Base-by-base conservation (phyloP, 2,329 filamentous ascomycete species). In the Tolypocladium album region DNA sequence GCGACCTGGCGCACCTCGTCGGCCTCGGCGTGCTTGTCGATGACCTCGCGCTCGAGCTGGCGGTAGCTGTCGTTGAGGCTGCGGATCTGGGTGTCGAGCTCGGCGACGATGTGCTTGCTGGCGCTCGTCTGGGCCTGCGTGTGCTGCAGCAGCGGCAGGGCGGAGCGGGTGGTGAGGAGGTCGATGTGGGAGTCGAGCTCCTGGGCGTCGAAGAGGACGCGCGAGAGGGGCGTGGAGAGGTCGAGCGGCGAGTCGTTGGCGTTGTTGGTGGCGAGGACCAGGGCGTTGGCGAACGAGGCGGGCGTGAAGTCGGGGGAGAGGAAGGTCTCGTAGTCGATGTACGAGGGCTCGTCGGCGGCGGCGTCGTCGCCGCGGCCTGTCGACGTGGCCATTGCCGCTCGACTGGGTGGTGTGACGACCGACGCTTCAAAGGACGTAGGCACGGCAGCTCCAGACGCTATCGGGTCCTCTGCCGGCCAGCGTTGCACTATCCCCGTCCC, bases 141-240 rank as follows among this genome's bases (percentile, higher is more conserved):
- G 73, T 97, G 83, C 38, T 86, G 78, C 24, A 99, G 82, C 36
- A 99, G 80, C 0, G 92, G 89, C 0, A 93, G 77, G 3, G 94
- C 92, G 36, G 88, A 89, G 64, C 89, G 87, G 2, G 92, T 94
- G 7, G 93, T 95, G 47, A 97, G 82, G 4, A 85, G 83, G 72
- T 99, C 91, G 64, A 99, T 96, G 71, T 96, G 92, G 0, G 92
- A 96, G 75, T 97, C 93, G 65, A 99, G 88, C 75, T 97, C 94
- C 71, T 97, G 94, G 3, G 94, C 88, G 74, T 99, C 94, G 75
- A 99, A 99, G 8, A 97, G 85, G 6, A 97, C 92, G 59, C 91
- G 86, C 6, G 92, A 96, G 56, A 99, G 82, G 3, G 94, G 93
- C 20, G 94, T 97, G 7, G 92, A 93, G 60, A 99, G 88, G 73